Conservation (phyloP, 1,284 basidiomycete species). For the Porphyrellus sp. region DNA sequence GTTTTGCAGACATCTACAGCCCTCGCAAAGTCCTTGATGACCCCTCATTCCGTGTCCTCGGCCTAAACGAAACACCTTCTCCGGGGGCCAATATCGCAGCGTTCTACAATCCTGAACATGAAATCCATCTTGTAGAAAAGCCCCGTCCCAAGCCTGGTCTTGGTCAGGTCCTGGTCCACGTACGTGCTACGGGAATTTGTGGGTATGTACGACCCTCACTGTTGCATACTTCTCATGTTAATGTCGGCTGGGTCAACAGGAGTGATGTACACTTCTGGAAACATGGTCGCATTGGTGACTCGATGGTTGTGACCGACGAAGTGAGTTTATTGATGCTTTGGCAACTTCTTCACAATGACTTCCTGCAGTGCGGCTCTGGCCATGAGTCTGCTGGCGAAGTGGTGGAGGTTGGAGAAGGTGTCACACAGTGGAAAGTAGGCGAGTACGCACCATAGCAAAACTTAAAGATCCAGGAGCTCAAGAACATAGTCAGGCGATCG, state of each 20-base stretch:
- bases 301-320: conserved; percentile 65
- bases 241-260: conserved; percentile 28
- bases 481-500: conserved; percentile 45
- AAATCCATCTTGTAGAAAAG: conserved; percentile 60
- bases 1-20: conserved; percentile 44
- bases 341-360: neutral
- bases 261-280: conserved; percentile 68
- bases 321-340: conserved; percentile 28
- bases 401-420: conserved; percentile 56
- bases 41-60: conserved; percentile 49
- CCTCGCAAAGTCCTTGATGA: conserved; percentile 53
- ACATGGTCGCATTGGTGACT: conserved; percentile 59
- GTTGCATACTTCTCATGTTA: neutral
- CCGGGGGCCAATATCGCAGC: conserved; percentile 52
- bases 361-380: conserved; percentile 53
- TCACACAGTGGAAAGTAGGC: conserved; percentile 59
- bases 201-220: conserved; percentile 39
- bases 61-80: conserved; percentile 44
- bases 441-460: conserved; percentile 4
- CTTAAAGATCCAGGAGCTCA: neutral
- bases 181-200: conserved; percentile 63
- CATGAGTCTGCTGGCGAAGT: conserved; percentile 67
- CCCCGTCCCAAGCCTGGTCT: conserved; percentile 54
- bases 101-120: conserved; percentile 57
- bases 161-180: conserved; percentile 59